Conservation (phyloP, 2,329 filamentous ascomycete genomes). For the Aureobasidium lini region DNA sequence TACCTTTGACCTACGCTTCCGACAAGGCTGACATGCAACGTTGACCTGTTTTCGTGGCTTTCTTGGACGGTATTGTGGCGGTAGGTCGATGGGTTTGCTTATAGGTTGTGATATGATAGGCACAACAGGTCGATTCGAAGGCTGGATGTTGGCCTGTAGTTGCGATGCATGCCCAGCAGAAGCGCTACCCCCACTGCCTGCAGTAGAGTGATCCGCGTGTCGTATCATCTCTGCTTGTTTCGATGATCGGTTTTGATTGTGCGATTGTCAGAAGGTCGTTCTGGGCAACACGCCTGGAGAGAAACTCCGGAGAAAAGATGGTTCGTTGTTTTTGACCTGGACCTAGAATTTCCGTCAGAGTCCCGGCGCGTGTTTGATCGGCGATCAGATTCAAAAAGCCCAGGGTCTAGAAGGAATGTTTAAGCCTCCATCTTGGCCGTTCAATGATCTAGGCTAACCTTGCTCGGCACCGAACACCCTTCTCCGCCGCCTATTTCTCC, state of each 20-base stretch:
- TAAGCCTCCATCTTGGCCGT: background rate
- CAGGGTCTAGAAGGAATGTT: constrained; percentile 2
- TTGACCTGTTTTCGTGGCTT: constrained; percentile 13
- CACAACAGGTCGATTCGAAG: background rate
- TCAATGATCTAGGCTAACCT: background rate
- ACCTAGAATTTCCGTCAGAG: background rate
- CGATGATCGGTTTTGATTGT: background rate
- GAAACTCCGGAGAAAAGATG: constrained; percentile 1
- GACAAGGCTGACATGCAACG: constrained; percentile 9
- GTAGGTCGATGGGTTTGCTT: constrained; percentile 8
- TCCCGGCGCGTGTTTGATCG: background rate
- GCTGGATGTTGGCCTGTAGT: background rate
- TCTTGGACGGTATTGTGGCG: constrained; percentile 8
- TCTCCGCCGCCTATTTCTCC: background rate
- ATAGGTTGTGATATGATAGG: constrained; percentile 8
- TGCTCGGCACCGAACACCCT: background rate
- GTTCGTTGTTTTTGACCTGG: constrained; percentile 5
- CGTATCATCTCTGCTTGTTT: background rate
- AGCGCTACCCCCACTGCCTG: background rate
- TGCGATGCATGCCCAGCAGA: background rate
- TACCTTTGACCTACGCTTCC: constrained; percentile 13
- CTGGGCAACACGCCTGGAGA: background rate
- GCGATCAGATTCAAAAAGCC: background rate
- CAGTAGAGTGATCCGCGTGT: background rate
- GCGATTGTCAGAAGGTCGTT: background rate